Percentiles rank a stretch among this genome's conserved stretches.
These are phyloP conservation scores for Hypoxylon rickii DNA, from an alignment of 495 filamentous ascomycete genomes.

Conservation along the genomic window DNA sequence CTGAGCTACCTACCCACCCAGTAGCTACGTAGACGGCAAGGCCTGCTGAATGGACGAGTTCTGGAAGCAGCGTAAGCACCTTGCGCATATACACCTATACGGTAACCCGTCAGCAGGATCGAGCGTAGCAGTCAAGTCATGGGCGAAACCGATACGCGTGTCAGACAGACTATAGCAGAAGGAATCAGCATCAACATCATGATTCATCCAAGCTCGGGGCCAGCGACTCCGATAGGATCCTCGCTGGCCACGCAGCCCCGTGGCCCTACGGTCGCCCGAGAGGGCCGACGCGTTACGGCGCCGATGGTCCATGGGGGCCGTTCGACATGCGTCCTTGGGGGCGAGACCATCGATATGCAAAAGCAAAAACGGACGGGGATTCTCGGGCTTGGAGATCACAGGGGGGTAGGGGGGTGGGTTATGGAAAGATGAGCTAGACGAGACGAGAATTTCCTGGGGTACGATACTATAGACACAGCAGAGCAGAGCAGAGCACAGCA, in stretches of 20 bases:
- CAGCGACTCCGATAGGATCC: constrained; percentile 22
- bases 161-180: constrained; percentile 23
- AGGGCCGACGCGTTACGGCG: constrained; percentile 19
- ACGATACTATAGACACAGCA: no score
- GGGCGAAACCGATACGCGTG: constrained; percentile 27
- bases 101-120: constrained; percentile 22
- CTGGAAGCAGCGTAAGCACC: constrained; percentile 25
- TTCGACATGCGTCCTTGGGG: constrained; percentile 12
- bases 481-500: no score
- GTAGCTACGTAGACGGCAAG: background rate
- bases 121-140: constrained; percentile 6
- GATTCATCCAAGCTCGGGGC: constrained; percentile 21
- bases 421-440: constrained; percentile 7
- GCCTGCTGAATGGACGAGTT: background rate
- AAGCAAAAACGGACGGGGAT: constrained; percentile 19
- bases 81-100: constrained; percentile 15
- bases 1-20: background rate
- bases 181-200: constrained; percentile 20
- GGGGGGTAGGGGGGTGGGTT: constrained; percentile 6
- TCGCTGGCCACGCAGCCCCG: constrained; percentile 6
- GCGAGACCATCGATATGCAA: constrained; percentile 19
- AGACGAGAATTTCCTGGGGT: constrained; percentile 14
- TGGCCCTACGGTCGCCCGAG: constrained; percentile 25
- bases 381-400: constrained; percentile 15
- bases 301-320: constrained; percentile 31